phyloP scores from a whole-genome alignment of 2,329 filamentous ascomycete genomes.

The Ophiostoma sp. region DNA sequence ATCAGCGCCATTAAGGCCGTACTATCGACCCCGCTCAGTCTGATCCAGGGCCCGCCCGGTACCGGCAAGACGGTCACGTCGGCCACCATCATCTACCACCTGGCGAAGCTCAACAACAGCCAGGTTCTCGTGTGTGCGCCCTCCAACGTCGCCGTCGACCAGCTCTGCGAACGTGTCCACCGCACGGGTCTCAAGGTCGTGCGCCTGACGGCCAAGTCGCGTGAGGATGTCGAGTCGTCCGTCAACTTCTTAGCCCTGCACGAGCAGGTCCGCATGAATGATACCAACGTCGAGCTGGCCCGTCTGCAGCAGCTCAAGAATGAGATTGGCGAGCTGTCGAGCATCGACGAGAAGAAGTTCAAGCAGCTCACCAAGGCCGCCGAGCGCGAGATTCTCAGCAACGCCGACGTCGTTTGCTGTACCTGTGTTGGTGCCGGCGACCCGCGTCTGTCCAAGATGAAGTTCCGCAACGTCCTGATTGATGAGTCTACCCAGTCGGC shows the following conservation, averaged over 20 bases:
- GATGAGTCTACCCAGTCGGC: conserved; percentile 98
- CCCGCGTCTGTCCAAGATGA: conserved; percentile 92
- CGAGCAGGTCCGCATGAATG: conserved; percentile 96
- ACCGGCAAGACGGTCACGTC: conserved; percentile 99
- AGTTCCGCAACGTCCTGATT: conserved; percentile 96
- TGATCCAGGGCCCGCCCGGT: conserved; percentile 95
- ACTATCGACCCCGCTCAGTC: conserved; percentile 84
- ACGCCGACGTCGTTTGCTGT: conserved; percentile 97
- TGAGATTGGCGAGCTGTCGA: conserved; percentile 87
- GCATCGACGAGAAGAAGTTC: conserved; percentile 97
- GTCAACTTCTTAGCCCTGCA: conserved; percentile 94
- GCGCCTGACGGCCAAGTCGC: conserved; percentile 96
- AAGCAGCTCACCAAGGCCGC: conserved; percentile 92
- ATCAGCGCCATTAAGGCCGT: conserved; percentile 96
- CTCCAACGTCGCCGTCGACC: conserved; percentile 97
- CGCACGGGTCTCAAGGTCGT: conserved; percentile 94
- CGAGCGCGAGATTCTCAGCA: conserved; percentile 90
- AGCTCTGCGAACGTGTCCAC: conserved; percentile 96
- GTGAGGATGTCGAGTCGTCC: conserved; percentile 97
- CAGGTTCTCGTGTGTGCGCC: conserved; percentile 96
- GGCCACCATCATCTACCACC: conserved; percentile 96
- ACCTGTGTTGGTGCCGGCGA: conserved; percentile 97
- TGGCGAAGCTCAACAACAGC: conserved; percentile 91
- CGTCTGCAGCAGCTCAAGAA: conserved; percentile 92
- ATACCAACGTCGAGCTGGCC: conserved; percentile 88